These are phyloP conservation scores for Lachnellula hyalina DNA, from an alignment of 2,329 filamentous ascomycete genomes.

Conservation along the genomic window DNA sequence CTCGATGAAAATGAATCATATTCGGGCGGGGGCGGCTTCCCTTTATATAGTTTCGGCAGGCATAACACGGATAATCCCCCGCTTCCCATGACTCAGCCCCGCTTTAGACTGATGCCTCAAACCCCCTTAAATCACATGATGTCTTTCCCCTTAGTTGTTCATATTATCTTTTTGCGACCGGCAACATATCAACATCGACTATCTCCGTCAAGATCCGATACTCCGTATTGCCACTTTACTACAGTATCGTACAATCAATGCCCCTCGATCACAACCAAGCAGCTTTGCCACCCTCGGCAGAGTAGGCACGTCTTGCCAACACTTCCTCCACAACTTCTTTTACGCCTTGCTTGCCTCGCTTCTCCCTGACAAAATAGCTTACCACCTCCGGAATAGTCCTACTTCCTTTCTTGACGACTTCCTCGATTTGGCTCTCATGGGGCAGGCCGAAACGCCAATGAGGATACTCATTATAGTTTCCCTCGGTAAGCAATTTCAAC, in stretches of 20 bases:
- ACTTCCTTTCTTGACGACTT: constrained; percentile 36
- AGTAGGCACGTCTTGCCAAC: constrained; percentile 53
- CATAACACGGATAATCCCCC: constrained; percentile 12
- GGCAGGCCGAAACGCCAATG: constrained; percentile 62
- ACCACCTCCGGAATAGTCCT: constrained; percentile 54
- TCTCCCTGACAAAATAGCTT: constrained; percentile 54
- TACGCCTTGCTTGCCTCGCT: constrained; percentile 63
- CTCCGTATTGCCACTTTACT: constrained; percentile 1
- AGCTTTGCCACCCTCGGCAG: constrained; percentile 36
- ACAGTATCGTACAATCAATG: constrained; percentile 18
- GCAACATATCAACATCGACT: constrained; percentile 9
- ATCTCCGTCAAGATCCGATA: constrained; percentile 8
- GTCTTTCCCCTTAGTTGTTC: constrained; percentile 5
- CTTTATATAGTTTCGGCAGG: constrained; percentile 25
- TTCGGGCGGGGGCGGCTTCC: constrained; percentile 12
- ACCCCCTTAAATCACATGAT: constrained; percentile 24
- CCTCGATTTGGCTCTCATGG: constrained; percentile 56
- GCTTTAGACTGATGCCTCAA: constrained; percentile 9
- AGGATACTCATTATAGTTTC: constrained; percentile 69
- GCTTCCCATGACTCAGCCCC: constrained; percentile 25
- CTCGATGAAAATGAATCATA: constrained; percentile 10
- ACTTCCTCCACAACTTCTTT: constrained; percentile 65
- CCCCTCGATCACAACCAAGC: constrained; percentile 17
- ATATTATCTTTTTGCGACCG: constrained; percentile 20
- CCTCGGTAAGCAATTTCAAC: constrained; percentile 56